Conservation (phyloP, 2,329 filamentous ascomycete species). For the Eurotiales sp. region DNA sequence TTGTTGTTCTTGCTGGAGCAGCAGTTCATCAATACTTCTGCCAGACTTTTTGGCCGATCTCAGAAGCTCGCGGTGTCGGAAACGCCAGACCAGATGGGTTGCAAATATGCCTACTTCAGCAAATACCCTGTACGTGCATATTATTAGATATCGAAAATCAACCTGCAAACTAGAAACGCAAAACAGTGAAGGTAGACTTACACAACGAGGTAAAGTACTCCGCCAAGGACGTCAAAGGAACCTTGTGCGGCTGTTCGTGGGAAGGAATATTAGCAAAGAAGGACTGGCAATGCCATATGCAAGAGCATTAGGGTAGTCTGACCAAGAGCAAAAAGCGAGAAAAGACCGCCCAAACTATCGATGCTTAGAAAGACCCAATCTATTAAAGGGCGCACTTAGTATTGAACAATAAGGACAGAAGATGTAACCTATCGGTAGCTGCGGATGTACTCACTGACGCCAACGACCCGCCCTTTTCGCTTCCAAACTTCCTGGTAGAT, state of each 20-base stretch:
- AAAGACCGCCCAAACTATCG: slow-evolving; percentile 60
- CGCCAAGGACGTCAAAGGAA: slow-evolving; percentile 59
- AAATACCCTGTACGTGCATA: slow-evolving; percentile 40
- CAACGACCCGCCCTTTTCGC: slow-evolving; percentile 57
- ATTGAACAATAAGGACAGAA: neutral
- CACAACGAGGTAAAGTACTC: slow-evolving; percentile 59
- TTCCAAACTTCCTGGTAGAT: slow-evolving; percentile 63
- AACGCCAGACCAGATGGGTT: slow-evolving; percentile 58
- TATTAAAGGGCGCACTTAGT: slow-evolving; percentile 26
- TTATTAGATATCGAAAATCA: neutral
- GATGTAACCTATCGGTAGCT: no score
- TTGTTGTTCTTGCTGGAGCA: slow-evolving; percentile 16
- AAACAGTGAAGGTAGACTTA: slow-evolving; percentile 35
- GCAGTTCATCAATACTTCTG: slow-evolving; percentile 55
- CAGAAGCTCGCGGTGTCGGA: slow-evolving; percentile 52
- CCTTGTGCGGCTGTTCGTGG: slow-evolving; percentile 51
- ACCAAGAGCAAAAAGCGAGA: slow-evolving; percentile 61
- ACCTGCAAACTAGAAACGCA: no score
- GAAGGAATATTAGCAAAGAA: neutral
- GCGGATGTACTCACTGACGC: slow-evolving; percentile 50
- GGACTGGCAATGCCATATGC: neutral
- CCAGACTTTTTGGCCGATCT: slow-evolving; percentile 50
- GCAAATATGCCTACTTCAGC: slow-evolving; percentile 60
- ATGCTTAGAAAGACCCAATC: slow-evolving; percentile 57
- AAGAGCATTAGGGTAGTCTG: slow-evolving; percentile 9